Conservation (phyloP, 2,329 filamentous ascomycete species). For the Colletotrichum coccodes region DNA sequence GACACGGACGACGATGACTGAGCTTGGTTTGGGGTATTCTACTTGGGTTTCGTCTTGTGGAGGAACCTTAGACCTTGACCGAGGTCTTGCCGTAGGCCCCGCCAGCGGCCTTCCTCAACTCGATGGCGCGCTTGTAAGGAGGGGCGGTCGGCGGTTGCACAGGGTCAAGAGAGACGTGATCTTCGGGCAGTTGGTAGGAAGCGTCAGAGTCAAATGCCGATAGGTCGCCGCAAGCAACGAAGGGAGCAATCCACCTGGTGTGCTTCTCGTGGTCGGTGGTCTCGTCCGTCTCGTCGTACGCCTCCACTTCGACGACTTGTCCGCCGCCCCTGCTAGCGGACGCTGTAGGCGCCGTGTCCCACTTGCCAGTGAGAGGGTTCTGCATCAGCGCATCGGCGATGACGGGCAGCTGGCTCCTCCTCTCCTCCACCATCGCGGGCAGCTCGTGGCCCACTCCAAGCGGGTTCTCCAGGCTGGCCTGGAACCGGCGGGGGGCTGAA, state of each 20-base stretch:
- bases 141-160: slow-evolving; percentile 96
- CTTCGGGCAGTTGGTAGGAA: slow-evolving; percentile 88
- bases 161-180: slow-evolving; percentile 87
- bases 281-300: slow-evolving; percentile 40
- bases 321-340: background rate
- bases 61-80: slow-evolving; percentile 38
- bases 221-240: slow-evolving; percentile 96
- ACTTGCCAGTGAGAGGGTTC: slow-evolving; percentile 54
- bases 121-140: slow-evolving; percentile 91
- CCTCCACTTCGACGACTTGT: slow-evolving; percentile 38
- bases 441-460: slow-evolving; percentile 72
- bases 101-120: slow-evolving; percentile 80
- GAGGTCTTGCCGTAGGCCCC: slow-evolving; percentile 81
- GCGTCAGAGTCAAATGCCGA: slow-evolving; percentile 96
- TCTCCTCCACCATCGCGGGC: slow-evolving; percentile 58
- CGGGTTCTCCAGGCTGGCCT: slow-evolving; percentile 79
- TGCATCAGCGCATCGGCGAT: slow-evolving; percentile 56
- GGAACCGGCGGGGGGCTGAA: slow-evolving; percentile 83
- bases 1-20: slow-evolving; percentile 15
- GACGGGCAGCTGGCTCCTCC: slow-evolving; percentile 51
- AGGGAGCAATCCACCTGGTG: slow-evolving; percentile 88
- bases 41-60: background rate
- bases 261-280: slow-evolving; percentile 47
- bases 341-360: slow-evolving; percentile 41
- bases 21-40: background rate